Evolutionary conservation across 306 rosid species (phyloP), one percentile per base, ranked within the genome.

Genomic region (Gleditsia sinensis): DNA sequence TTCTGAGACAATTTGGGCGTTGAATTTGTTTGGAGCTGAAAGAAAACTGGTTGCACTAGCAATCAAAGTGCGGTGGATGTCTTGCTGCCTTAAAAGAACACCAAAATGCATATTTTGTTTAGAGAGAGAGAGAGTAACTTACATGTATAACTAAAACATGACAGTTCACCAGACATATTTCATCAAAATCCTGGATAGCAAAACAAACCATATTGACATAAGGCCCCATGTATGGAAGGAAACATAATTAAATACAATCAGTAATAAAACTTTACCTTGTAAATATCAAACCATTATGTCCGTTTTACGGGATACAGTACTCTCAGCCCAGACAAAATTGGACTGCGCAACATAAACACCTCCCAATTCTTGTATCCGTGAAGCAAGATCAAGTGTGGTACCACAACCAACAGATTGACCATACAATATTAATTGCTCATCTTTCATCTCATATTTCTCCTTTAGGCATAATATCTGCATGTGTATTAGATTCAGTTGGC

Each of bases 371-470:
- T 86, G 67, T 70, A 89, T 23, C 57, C 88, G 88, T 28, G 98
- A 88, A 66, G 98, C 92, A 60, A 93, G 96, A 77, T 93, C 97
- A 79, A 93, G 87, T 2, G 97, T 93, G 39, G 97, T 97, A 33
- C 98, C 98, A 71, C 97, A 91, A 53, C 98, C 97, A 81, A 93
- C 97, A 66, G 97, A 93, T 71, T 91, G 98, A 69, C 98, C 98
- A 72, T 93, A 91, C 69, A 91, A 81, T 82, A 93, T 91, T 64
- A 93, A 83, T 54, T 91, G 92, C 17, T 93, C 96, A 71, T 93
- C 94, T 77, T 85, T 88, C 54, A 93, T 91, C 58, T 89, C 96
- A 4, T 85, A 93, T 75, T 91, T 78, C 83, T 93, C 98, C 79
- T 91, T 91, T 48, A 91, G 91, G 85, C 94, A 91, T 78, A 70